These are phyloP conservation scores for Xylaria sp. DNA, from an alignment of 2,329 filamentous ascomycete species.

Conservation along the genomic window DNA sequence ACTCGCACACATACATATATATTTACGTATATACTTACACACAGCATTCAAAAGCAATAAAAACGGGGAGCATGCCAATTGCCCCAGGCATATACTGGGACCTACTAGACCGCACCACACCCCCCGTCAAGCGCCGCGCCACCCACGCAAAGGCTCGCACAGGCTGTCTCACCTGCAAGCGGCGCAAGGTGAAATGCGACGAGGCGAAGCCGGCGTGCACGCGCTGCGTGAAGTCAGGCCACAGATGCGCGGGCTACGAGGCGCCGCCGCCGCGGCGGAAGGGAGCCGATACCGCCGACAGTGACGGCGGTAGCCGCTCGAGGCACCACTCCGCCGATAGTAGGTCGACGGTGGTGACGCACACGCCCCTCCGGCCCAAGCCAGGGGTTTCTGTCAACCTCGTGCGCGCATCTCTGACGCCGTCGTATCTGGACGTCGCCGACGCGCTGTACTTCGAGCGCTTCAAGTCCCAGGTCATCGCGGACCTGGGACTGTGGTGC, in stretches of 20 bases:
- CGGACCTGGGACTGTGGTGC: conserved; percentile 40
- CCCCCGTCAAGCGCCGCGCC: conserved; percentile 38
- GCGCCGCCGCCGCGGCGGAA: conserved; percentile 4
- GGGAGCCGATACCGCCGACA: conserved; percentile 5
- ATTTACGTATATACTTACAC: background rate
- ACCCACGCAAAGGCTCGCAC: conserved; percentile 42
- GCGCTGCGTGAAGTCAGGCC: conserved; percentile 39
- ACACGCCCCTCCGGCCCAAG: conserved; percentile 31
- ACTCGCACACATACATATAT: background rate
- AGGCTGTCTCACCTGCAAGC: conserved; percentile 43
- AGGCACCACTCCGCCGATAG: conserved; percentile 7
- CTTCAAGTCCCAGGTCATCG: conserved; percentile 39
- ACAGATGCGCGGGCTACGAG: conserved; percentile 39
- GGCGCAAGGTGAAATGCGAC: conserved; percentile 42
- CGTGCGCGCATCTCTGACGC: conserved; percentile 34
- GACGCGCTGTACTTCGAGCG: conserved; percentile 43
- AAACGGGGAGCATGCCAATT: conserved; percentile 37
- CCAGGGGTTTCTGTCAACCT: conserved; percentile 12
- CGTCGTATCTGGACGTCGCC: conserved; percentile 33
- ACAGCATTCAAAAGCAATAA: background rate
- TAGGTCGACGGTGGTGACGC: background rate
- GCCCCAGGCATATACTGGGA: conserved; percentile 41
- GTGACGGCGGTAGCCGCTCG: background rate
- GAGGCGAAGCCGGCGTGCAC: conserved; percentile 41
- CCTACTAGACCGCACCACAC: conserved; percentile 37